Percentiles rank a stretch among this genome's conserved stretches.
Evolutionary conservation across 139 green algal genomes (phyloP).

Genomic region (Coccomyxa sp.): DNA sequence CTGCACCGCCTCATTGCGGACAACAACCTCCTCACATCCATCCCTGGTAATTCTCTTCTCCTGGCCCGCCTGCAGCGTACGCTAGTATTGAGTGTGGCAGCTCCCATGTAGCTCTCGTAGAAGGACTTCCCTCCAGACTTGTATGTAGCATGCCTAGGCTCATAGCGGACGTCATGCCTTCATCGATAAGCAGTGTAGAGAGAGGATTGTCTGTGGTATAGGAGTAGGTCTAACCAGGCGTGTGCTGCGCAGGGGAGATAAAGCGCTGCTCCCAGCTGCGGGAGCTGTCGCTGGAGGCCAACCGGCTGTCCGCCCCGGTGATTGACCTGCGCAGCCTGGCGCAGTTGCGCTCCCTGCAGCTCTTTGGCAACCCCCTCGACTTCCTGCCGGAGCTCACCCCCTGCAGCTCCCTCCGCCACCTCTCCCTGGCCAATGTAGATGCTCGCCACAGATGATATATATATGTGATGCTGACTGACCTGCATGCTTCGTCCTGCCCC

Average conservation of each 20-base stretch:
- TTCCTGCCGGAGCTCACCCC: conserved; percentile 88
- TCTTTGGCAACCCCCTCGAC: conserved; percentile 91
- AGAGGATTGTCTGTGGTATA: too few relatives aligned
- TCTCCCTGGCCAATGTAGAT: conserved; percentile 52
- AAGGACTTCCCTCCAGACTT: too few relatives aligned
- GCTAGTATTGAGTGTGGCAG: too few relatives aligned
- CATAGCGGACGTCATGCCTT: too few relatives aligned
- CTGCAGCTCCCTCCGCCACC: conserved; percentile 57
- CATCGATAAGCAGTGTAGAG: too few relatives aligned
- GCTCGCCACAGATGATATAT: neutral
- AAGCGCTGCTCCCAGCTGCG: conserved; percentile 55
- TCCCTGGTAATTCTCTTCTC: conserved; percentile 70
- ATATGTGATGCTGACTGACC: neutral
- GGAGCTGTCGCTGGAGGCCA: conserved; percentile 84
- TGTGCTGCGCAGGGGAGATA: conserved; percentile 77
- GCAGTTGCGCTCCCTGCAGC: conserved; percentile 37
- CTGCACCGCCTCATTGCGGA: conserved; percentile 68
- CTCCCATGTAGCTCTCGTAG: too few relatives aligned
- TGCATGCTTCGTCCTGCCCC: neutral
- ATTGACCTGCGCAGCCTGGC: conserved; percentile 59
- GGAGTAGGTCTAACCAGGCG: too few relatives aligned
- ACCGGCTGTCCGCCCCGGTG: conserved; percentile 69
- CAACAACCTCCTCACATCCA: conserved; percentile 70
- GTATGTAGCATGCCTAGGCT: too few relatives aligned
- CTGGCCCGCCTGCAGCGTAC: too few relatives aligned